Percentiles rank a stretch among this genome's conserved stretches.
Evolutionary conservation across 2,329 filamentous ascomycete genomes (phyloP).

Genomic region (Malbranchea cinnamomea): DNA sequence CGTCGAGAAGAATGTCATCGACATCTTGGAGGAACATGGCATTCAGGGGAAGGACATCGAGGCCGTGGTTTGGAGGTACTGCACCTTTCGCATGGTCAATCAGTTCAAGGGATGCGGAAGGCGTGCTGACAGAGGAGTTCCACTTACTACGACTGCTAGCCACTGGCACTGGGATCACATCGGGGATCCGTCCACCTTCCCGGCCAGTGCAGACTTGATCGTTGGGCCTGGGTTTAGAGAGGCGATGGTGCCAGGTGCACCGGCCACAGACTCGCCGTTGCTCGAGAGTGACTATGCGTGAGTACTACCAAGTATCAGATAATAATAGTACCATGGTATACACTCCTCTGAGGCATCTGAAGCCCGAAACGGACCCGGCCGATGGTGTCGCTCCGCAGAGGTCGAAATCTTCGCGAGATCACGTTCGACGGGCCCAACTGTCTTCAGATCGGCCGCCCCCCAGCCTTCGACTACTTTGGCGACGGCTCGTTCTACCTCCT

Average conservation of each 20-base stretch:
- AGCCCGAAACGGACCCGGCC: no score
- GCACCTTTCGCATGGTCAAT: no score
- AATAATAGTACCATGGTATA: no score
- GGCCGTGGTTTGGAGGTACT: slow-evolving; percentile 10
- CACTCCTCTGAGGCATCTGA: no score
- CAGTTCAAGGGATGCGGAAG: no score
- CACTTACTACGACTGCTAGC: slow-evolving; percentile 1
- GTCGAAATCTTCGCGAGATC: slow-evolving; percentile 13
- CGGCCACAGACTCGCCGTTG: slow-evolving; percentile 21
- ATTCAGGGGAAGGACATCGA: slow-evolving; percentile 7
- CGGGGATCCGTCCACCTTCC: slow-evolving; percentile 36
- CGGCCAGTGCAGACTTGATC: slow-evolving; percentile 30
- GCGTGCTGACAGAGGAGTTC: no score
- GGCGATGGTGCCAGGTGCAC: slow-evolving; percentile 34
- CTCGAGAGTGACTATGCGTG: slow-evolving; percentile 24
- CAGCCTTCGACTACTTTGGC: slow-evolving; percentile 16
- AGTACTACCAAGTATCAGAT: no score
- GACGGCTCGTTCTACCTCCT: slow-evolving; percentile 19
- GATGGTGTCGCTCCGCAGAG: slow-evolving; percentile 11
- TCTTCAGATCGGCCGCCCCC: slow-evolving; percentile 13
- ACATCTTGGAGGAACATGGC: slow-evolving; percentile 10
- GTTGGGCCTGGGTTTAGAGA: slow-evolving; percentile 39
- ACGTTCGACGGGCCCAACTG: slow-evolving; percentile 6
- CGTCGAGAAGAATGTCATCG: slow-evolving; percentile 9
- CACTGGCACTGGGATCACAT: slow-evolving; percentile 35